phyloP scores from a whole-genome alignment of 306 rosid genomes.

The Betula pendula region DNA sequence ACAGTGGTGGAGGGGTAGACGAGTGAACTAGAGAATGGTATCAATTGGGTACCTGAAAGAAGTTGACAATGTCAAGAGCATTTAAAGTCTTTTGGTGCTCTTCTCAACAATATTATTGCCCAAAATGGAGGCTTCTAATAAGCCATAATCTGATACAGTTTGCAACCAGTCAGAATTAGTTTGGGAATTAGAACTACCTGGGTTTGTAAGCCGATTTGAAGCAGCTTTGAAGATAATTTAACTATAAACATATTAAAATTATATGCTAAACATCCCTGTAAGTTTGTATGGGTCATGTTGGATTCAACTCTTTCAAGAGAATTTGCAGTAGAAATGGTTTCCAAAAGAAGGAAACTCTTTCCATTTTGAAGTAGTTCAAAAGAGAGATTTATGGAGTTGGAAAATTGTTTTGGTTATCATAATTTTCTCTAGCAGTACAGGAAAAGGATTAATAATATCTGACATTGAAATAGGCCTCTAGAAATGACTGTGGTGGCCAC shows the following conservation, averaged over 20 bases:
- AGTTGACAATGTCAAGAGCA: neutral
- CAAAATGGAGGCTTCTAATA: neutral
- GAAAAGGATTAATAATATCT: neutral
- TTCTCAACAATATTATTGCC: neutral
- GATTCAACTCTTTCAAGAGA: neutral
- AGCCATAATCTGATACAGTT: conserved; percentile 3
- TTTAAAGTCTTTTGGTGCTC: neutral
- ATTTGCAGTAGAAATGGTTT: neutral
- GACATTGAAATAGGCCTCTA: neutral
- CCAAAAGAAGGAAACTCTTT: neutral
- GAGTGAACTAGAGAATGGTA: conserved; percentile 63
- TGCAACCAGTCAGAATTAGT: neutral
- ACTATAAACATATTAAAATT: neutral
- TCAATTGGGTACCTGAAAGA: conserved; percentile 64
- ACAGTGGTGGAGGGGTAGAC: conserved; percentile 52
- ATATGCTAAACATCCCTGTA: neutral
- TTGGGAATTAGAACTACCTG: neutral
- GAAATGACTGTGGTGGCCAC: conserved; percentile 13
- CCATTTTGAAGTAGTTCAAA: neutral
- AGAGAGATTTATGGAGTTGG: neutral
- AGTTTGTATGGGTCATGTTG: neutral
- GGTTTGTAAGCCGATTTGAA: neutral
- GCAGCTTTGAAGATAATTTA: neutral
- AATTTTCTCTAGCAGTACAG: neutral
- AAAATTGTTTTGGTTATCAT: neutral